These are phyloP conservation scores for Daldinia sp. DNA, from an alignment of 2,329 filamentous ascomycete species.

Conservation along the genomic window DNA sequence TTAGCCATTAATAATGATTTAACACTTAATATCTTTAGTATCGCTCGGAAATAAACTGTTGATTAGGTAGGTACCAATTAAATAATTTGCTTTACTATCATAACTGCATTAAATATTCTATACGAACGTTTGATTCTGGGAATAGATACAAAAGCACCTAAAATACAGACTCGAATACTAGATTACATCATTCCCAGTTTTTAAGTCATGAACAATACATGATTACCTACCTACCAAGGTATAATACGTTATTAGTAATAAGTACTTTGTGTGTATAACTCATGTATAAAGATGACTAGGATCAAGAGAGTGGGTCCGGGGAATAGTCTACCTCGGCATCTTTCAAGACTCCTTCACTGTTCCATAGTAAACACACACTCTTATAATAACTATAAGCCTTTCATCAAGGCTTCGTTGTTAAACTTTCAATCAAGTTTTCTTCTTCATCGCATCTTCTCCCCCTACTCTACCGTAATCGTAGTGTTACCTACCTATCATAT, in stretches of 20 bases:
- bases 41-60: background rate
- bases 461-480: background rate
- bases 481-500: background rate
- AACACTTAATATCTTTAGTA: background rate
- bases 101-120: background rate
- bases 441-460: background rate
- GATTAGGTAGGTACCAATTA: too few species aligned
- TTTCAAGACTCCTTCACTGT: constrained; percentile 6
- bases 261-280: background rate
- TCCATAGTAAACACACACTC: background rate
- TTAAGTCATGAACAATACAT: background rate
- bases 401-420: background rate
- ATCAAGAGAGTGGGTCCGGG: constrained; percentile 18
- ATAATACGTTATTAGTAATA: too few species aligned
- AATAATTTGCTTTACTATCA: background rate
- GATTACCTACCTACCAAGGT: background rate
- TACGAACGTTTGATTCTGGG: background rate
- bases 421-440: constrained; percentile 16
- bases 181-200: background rate
- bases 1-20: background rate
- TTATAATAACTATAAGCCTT: constrained; percentile 7
- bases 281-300: background rate
- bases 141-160: background rate
- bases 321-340: constrained; percentile 34
- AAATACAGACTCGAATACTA: too few species aligned